These are phyloP conservation scores for Coniferiporia sulphurascens DNA, from an alignment of 1,284 basidiomycete species.

Conservation along the genomic window DNA sequence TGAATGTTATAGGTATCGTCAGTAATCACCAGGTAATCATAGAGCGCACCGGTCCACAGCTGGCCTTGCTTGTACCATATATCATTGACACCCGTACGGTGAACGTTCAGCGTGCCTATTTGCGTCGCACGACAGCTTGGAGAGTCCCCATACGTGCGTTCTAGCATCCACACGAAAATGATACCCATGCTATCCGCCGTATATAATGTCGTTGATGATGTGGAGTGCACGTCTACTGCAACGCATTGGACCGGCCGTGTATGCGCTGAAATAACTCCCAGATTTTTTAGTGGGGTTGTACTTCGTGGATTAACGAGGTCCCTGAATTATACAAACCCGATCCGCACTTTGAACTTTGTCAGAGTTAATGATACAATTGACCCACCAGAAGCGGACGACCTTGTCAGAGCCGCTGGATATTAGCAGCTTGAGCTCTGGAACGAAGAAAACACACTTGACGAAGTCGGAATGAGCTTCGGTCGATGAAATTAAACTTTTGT, in stretches of 20 bases:
- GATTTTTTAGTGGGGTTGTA: slow-evolving; percentile 43
- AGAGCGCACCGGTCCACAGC: slow-evolving; percentile 75
- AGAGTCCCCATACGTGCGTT: slow-evolving; percentile 38
- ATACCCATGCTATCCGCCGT: slow-evolving; percentile 86
- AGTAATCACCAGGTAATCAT: neutral
- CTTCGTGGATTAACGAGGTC: slow-evolving; percentile 46
- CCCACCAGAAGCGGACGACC: slow-evolving; percentile 80
- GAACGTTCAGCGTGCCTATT: slow-evolving; percentile 57
- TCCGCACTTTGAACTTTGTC: neutral
- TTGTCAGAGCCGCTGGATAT: slow-evolving; percentile 92
- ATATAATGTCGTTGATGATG: slow-evolving; percentile 50
- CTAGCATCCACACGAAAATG: slow-evolving; percentile 71
- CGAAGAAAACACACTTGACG: slow-evolving; percentile 72
- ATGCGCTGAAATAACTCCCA: slow-evolving; percentile 69
- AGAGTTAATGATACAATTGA: neutral
- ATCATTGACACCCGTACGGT: slow-evolving; percentile 80
- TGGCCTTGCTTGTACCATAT: slow-evolving; percentile 59
- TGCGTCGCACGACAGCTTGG: slow-evolving; percentile 50
- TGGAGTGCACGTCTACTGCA: slow-evolving; percentile 42
- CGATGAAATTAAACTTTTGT: slow-evolving; percentile 60
- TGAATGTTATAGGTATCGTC: too few species aligned
- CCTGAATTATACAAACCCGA: slow-evolving; percentile 37
- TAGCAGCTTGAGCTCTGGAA: slow-evolving; percentile 62
- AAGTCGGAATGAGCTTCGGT: slow-evolving; percentile 84
- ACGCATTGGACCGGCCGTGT: slow-evolving; percentile 67